These are phyloP conservation scores for Fonsecaea monophora DNA, from an alignment of 2,329 filamentous ascomycete species.

Conservation along the genomic window DNA sequence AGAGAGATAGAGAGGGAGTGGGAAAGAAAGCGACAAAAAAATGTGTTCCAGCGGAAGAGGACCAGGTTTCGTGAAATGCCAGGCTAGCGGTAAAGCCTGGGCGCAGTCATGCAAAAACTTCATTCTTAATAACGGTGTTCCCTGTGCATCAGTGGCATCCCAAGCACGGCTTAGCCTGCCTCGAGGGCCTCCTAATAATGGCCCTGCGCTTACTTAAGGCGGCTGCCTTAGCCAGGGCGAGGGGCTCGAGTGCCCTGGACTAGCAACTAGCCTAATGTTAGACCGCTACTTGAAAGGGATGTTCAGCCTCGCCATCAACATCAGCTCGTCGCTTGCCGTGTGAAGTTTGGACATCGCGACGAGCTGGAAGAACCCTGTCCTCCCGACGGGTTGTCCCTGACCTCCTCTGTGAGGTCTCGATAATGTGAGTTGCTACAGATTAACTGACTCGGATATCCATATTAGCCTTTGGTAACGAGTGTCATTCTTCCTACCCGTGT, in stretches of 20 bases:
- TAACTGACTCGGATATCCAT: neutral
- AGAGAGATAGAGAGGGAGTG: slow-evolving; percentile 34
- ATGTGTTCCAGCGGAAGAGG: slow-evolving; percentile 6
- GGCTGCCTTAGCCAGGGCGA: neutral
- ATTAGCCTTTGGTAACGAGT: neutral
- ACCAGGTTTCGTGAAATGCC: slow-evolving; percentile 18
- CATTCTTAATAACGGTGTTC: slow-evolving; percentile 13
- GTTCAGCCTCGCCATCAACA: slow-evolving; percentile 9
- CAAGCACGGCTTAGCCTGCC: slow-evolving; percentile 20
- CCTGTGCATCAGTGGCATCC: neutral
- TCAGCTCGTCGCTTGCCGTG: neutral
- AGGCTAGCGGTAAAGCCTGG: slow-evolving; percentile 7
- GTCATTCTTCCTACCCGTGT: neutral
- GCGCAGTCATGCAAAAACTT: slow-evolving; percentile 21
- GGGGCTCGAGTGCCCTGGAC: neutral
- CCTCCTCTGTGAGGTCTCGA: neutral
- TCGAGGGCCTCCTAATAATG: slow-evolving; percentile 9
- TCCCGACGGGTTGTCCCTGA: neutral
- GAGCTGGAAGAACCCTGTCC: slow-evolving; percentile 1
- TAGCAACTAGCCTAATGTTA: neutral
- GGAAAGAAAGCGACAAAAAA: slow-evolving; percentile 19
- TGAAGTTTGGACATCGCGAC: neutral
- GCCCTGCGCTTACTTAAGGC: slow-evolving; percentile 14
- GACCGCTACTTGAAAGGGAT: slow-evolving; percentile 16
- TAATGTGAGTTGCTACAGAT: neutral